phyloP scores from a whole-genome alignment of 768 basidiomycete species.

The Guyanaporus albipodus region DNA sequence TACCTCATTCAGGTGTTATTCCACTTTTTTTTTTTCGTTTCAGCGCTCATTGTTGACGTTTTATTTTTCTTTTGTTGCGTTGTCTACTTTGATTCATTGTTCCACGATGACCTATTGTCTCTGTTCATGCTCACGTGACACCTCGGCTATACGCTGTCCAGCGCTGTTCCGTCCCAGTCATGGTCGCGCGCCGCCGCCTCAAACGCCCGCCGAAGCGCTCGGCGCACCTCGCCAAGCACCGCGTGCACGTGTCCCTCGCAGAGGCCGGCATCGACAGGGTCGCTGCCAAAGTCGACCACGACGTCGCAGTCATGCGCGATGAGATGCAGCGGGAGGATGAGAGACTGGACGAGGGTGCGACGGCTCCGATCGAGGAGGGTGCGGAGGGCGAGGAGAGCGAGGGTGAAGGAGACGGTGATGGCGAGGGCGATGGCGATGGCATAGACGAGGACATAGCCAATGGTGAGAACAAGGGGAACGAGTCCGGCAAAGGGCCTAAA shows the following conservation, averaged over 20 bases:
- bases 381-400: constrained; percentile 27
- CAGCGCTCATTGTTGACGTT: neutral
- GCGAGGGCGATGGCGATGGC: constrained; percentile 22
- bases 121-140: neutral
- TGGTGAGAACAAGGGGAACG: constrained; percentile 16
- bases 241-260: constrained; percentile 79
- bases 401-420: constrained; percentile 21
- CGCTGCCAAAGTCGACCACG: constrained; percentile 79
- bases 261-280: constrained; percentile 85
- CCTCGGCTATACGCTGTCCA: constrained; percentile 26
- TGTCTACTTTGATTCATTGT: no score
- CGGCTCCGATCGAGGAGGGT: constrained; percentile 19
- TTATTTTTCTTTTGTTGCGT: neutral
- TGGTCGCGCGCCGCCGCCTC: constrained; percentile 91
- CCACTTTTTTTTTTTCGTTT: neutral
- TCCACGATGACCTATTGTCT: no score
- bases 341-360: constrained; percentile 14
- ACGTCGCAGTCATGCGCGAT: constrained; percentile 77
- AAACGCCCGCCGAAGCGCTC: constrained; percentile 80
- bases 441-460: constrained; percentile 19
- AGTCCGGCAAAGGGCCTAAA: constrained; percentile 19
- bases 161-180: constrained; percentile 93
- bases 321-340: constrained; percentile 71
- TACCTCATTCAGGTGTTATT: constrained; percentile 75
- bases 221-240: constrained; percentile 78